Evolutionary conservation across 768 basidiomycete species (phyloP).

Genomic region (Suillus bovinus): DNA sequence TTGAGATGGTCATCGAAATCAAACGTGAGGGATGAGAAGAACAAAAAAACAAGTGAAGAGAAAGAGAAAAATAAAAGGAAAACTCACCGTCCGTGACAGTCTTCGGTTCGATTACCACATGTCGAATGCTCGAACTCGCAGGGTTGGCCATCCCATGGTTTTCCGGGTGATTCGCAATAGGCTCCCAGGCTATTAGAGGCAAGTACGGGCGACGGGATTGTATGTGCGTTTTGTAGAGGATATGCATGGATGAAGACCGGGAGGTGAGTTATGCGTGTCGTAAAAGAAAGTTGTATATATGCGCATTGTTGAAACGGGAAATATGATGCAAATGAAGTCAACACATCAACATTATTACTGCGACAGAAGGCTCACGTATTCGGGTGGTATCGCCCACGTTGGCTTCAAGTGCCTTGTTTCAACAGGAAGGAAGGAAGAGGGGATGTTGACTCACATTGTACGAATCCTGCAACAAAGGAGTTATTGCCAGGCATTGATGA

Average conservation of each 20-base stretch:
- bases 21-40: background rate
- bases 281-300: background rate
- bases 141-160: conserved; percentile 61
- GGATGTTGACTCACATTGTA: conserved; percentile 55
- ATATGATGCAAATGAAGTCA: conserved; percentile 6
- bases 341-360: conserved; percentile 3
- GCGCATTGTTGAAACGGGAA: conserved; percentile 8
- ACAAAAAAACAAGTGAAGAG: background rate
- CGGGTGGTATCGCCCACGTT: conserved; percentile 81
- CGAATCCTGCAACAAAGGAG: conserved; percentile 73
- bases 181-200: conserved; percentile 53
- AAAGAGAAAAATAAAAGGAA: background rate
- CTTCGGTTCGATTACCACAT: conserved; percentile 65
- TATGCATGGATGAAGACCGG: background rate
- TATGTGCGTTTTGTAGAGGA: background rate
- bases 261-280: background rate
- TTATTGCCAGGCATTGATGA: conserved; percentile 64
- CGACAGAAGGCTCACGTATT: conserved; percentile 58
- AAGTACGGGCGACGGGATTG: background rate
- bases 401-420: conserved; percentile 40
- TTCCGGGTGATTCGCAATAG: conserved; percentile 75
- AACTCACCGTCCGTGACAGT: conserved; percentile 70
- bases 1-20: background rate
- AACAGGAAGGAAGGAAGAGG: conserved; percentile 10
- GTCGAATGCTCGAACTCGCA: conserved; percentile 77